Percentiles rank a stretch among this genome's conserved stretches.
Conservation (phyloP, 2,329 filamentous ascomycete species). For the Xylaria arbuscula region DNA sequence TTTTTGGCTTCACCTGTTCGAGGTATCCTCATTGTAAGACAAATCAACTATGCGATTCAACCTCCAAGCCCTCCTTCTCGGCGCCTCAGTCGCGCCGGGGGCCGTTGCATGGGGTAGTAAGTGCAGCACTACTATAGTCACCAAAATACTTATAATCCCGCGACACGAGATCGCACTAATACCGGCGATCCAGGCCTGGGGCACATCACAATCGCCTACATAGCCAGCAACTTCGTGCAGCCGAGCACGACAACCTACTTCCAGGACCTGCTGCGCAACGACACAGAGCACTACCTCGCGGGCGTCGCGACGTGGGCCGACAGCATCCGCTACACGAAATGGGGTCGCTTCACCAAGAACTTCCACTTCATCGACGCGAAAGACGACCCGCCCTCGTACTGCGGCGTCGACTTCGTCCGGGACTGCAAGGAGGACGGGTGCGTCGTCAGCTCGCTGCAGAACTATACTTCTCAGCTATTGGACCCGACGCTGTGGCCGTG, state of each 20-base stretch:
- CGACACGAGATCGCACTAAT: constrained; percentile 29
- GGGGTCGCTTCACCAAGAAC: constrained; percentile 69
- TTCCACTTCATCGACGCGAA: constrained; percentile 79
- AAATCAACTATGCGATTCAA: constrained; percentile 49
- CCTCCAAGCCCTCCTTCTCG: constrained; percentile 43
- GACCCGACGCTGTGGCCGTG: constrained; percentile 58
- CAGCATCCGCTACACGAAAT: constrained; percentile 71
- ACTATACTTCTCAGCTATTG: constrained; percentile 68
- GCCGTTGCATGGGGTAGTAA: constrained; percentile 58
- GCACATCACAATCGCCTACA: constrained; percentile 73
- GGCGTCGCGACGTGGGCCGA: constrained; percentile 75
- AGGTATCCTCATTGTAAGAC: constrained; percentile 15
- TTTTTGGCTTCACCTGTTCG: neutral
- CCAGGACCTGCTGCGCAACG: constrained; percentile 66
- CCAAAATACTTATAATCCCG: too few species aligned
- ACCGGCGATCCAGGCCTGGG: constrained; percentile 63
- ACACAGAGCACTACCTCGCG: constrained; percentile 68
- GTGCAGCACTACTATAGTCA: constrained; percentile 34
- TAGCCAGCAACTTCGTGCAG: constrained; percentile 70
- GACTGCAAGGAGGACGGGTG: constrained; percentile 73
- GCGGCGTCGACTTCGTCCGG: constrained; percentile 68
- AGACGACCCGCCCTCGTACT: constrained; percentile 68
- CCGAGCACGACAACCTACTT: constrained; percentile 67
- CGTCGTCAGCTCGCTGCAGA: constrained; percentile 69
- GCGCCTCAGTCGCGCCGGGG: constrained; percentile 50